Evolutionary conservation across 306 rosid species (phyloP), one percentile per base, ranked within the genome.

Genomic region (Malus asiatica): DNA sequence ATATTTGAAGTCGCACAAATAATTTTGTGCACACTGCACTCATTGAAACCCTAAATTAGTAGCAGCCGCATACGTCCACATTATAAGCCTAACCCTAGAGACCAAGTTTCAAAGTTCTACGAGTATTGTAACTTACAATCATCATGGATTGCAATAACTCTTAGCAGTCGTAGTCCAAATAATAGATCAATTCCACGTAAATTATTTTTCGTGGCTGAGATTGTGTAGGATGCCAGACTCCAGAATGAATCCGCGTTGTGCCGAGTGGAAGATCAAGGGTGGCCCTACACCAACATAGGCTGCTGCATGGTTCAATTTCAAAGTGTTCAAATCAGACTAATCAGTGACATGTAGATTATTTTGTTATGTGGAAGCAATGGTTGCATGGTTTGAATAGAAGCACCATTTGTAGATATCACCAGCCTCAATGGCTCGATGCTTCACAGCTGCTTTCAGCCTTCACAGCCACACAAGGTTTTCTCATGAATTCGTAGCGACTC

Each of bases 321-420:
- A 51, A 51, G 55, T 51, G 20, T 58, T 58, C 30, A 11, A 22
- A 12, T 58, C 29, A 22, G 63, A 58, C 30, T 55, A 55, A 51
- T 51, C 55, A 51, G 55, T 15, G 20, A 51, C 20, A 5, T 48
- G 53, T 15, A 15, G 19, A 48, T 48, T 15, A 48, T 48, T 48
- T 48, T 61, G 32, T 61, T 23, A 27, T 5, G 38, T 12, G 66
- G 66, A 27, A 27, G 66, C 66, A 27, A 61, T 51, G 68, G 73
- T 45, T 70, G 52, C 71, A 65, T 71, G 60, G 78, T 83, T 83
- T 81, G 91, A 88, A 83, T 71, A 71, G 29, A 61, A 66, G 80
- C 87, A 83, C 80, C 82, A 30, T 44, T 33, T 59, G 55, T 57
- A 74, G 12, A 29, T 69, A 71, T 63, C 3, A 15, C 18, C 59